phyloP scores from a whole-genome alignment of 2,329 filamentous ascomycete species.

The Colletotrichum endophyticum region DNA sequence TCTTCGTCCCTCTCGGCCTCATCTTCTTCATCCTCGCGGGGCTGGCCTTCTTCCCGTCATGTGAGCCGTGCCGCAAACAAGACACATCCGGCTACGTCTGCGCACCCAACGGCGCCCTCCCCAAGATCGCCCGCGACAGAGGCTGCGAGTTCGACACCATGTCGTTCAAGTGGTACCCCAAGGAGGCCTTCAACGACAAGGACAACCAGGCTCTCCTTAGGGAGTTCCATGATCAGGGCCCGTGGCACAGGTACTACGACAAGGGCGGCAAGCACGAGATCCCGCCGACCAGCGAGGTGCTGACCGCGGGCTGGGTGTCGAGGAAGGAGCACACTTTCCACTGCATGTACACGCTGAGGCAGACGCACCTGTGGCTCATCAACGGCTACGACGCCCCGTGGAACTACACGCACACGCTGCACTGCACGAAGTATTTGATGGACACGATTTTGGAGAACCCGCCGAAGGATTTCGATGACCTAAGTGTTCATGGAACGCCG shows the following conservation, averaged over 20 bases:
- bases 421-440: slow-evolving; percentile 4
- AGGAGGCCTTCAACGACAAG: neutral
- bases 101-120: slow-evolving; percentile 1
- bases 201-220: neutral
- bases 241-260: slow-evolving; percentile 6
- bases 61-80: neutral
- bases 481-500: neutral
- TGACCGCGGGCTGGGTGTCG: neutral
- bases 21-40: neutral
- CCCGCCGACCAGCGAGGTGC: neutral
- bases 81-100: slow-evolving; percentile 1
- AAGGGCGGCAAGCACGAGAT: slow-evolving; percentile 10
- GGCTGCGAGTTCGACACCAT: slow-evolving; percentile 16
- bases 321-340: slow-evolving; percentile 8
- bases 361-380: neutral
- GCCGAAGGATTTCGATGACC: neutral
- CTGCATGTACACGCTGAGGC: slow-evolving; percentile 4
- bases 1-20: neutral
- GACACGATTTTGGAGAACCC: slow-evolving; percentile 9
- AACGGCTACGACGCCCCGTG: slow-evolving; percentile 6
- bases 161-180: slow-evolving; percentile 8
- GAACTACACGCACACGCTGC: slow-evolving; percentile 2
- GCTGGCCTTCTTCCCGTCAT: slow-evolving; percentile 5
- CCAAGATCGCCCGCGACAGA: slow-evolving; percentile 1
- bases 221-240: neutral